These are phyloP conservation scores for Lithohypha guttulata DNA, from an alignment of 2,329 filamentous ascomycete genomes.

Conservation along the genomic window DNA sequence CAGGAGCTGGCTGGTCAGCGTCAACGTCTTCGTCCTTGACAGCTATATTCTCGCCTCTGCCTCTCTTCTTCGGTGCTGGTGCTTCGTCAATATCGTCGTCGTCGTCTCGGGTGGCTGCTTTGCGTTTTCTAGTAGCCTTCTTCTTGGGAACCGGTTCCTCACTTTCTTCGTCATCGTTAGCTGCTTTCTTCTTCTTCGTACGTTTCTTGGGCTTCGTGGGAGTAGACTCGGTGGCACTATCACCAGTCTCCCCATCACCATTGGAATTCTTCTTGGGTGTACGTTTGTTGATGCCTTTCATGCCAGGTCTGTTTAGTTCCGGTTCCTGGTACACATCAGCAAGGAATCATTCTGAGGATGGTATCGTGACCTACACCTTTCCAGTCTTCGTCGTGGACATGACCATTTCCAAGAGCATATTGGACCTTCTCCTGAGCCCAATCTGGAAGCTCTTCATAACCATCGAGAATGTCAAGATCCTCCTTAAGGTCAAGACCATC, in stretches of 20 bases:
- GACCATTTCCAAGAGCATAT: conserved; percentile 61
- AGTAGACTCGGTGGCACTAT: conserved; percentile 17
- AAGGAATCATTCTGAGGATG: conserved; percentile 8
- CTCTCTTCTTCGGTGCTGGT: conserved; percentile 13
- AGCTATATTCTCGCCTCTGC: conserved; percentile 6
- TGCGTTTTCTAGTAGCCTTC: conserved; percentile 22
- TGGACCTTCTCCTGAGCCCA: conserved; percentile 64
- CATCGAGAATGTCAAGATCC: conserved; percentile 49
- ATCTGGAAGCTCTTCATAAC: conserved; percentile 63
- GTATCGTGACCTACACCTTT: conserved; percentile 56
- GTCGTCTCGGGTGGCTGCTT: conserved; percentile 24
- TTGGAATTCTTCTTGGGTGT: conserved; percentile 25
- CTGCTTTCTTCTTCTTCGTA: conserved; percentile 10
- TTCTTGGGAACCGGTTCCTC: conserved; percentile 18
- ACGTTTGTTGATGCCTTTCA: conserved; percentile 49
- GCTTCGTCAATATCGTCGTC: conserved; percentile 13
- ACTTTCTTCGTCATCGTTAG: conserved; percentile 1
- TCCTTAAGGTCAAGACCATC: conserved; percentile 30
- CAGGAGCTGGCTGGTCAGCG: conserved; percentile 18
- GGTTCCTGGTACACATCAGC: conserved; percentile 47
- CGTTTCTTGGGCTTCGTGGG: conserved; percentile 16
- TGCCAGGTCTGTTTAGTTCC: conserved; percentile 60
- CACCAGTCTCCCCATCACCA: conserved; percentile 23
- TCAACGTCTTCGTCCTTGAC: conserved; percentile 23
- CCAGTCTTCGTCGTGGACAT: conserved; percentile 78